These are phyloP conservation scores for Lepidium africanum DNA, from an alignment of 345 rosid genomes.

Conservation along the genomic window DNA sequence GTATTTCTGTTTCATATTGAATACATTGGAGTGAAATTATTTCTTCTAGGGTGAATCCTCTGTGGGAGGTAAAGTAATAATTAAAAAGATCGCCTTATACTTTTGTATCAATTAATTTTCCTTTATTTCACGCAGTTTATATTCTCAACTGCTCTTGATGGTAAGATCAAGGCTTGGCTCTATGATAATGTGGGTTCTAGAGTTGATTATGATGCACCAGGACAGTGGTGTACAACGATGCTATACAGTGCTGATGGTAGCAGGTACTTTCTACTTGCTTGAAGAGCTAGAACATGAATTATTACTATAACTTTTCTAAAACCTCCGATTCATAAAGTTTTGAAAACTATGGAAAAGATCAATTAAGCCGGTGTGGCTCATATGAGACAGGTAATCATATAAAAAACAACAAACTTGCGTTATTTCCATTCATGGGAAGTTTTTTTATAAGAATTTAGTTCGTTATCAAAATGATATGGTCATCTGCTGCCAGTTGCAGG, in stretches of 20 bases:
- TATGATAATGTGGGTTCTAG: slow-evolving; percentile 74
- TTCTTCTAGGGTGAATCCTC: neutral
- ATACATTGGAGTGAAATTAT: neutral
- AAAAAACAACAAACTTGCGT: neutral
- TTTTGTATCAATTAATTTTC: neutral
- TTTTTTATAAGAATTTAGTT: neutral
- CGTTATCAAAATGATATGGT: neutral
- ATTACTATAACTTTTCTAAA: neutral
- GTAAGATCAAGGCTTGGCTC: slow-evolving; percentile 89
- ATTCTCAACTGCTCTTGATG: slow-evolving; percentile 85
- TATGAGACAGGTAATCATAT: neutral
- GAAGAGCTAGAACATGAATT: neutral
- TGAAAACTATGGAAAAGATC: neutral
- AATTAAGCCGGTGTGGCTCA: neutral
- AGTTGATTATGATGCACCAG: slow-evolving; percentile 90
- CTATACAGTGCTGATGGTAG: slow-evolving; percentile 84
- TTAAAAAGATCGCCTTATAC: neutral
- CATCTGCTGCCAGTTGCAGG: neutral
- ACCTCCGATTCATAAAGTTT: neutral
- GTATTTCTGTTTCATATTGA: neutral
- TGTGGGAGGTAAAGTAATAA: neutral
- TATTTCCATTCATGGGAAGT: neutral
- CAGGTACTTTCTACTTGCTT: slow-evolving; percentile 34
- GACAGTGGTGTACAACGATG: slow-evolving; percentile 69
- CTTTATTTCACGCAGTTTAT: slow-evolving; percentile 47